Evolutionary conservation across 768 basidiomycete species (phyloP).

Genomic region (Baorangia bicolor): DNA sequence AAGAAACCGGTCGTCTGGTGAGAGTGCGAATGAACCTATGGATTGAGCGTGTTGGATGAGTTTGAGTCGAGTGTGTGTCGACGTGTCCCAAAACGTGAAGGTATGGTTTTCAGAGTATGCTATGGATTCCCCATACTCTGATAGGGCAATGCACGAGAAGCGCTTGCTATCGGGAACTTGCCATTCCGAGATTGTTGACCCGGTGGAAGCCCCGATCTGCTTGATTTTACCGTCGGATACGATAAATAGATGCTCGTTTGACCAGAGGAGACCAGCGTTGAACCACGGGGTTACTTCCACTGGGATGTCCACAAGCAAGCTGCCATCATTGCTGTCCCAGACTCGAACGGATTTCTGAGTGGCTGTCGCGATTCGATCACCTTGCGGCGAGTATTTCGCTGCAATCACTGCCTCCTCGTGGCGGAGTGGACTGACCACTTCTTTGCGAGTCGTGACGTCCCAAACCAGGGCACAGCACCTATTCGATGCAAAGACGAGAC

Average conservation of each 20-base stretch:
- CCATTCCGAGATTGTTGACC: background rate
- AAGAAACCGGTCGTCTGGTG: background rate
- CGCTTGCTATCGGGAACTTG: rapidly evolving
- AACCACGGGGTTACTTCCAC: background rate
- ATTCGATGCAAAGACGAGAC: background rate
- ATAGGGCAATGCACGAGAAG: background rate
- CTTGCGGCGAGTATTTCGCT: background rate
- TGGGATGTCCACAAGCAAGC: background rate
- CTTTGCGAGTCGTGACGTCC: background rate
- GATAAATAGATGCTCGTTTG: background rate
- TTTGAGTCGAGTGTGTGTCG: background rate
- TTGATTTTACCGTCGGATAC: background rate
- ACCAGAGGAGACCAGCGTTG: conserved; percentile 6
- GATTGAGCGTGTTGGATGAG: background rate
- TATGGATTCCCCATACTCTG: background rate
- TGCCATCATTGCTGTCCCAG: background rate
- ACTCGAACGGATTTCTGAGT: background rate
- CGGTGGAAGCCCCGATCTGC: background rate
- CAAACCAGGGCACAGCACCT: background rate
- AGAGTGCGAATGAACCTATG: background rate
- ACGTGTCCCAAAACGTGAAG: conserved; percentile 1
- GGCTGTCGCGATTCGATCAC: conserved; percentile 1
- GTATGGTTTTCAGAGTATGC: background rate
- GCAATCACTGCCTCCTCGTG: background rate
- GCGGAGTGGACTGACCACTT: background rate